Percentiles rank a stretch among this genome's conserved stretches.
Evolutionary conservation across 2,329 filamentous ascomycete species (phyloP).

Genomic region (Pseudogymnoascus verrucosus): DNA sequence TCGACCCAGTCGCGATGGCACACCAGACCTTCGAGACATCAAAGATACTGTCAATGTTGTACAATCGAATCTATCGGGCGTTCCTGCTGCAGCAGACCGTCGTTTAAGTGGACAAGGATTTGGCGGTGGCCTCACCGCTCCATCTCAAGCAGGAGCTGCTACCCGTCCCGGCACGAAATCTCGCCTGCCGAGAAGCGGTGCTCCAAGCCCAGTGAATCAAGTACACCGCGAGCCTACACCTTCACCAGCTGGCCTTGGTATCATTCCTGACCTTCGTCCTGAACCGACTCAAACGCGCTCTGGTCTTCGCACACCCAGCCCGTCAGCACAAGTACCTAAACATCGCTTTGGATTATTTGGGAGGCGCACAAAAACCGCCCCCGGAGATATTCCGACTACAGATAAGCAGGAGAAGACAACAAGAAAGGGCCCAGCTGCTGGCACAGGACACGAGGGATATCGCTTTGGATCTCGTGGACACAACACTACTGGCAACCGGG

Average conservation of each 20-base stretch:
- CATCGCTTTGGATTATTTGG: conserved; percentile 72
- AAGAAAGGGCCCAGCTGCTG: conserved; percentile 75
- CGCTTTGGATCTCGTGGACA: conserved; percentile 46
- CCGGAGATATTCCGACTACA: conserved; percentile 34
- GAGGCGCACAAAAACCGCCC: conserved; percentile 58
- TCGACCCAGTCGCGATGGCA: conserved; percentile 62
- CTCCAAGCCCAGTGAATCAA: conserved; percentile 27
- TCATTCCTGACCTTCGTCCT: conserved; percentile 24
- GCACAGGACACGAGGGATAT: conserved; percentile 86
- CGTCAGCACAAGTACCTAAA: conserved; percentile 46
- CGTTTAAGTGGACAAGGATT: conserved; percentile 20
- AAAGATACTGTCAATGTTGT: conserved; percentile 1
- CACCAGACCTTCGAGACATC: conserved; percentile 46
- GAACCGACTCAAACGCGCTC: conserved; percentile 14
- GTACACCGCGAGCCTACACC: conserved; percentile 22
- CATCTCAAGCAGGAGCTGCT: conserved; percentile 23
- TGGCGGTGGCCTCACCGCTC: conserved; percentile 14
- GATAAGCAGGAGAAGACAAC: conserved; percentile 51
- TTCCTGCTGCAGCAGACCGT: conserved; percentile 27
- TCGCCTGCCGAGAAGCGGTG: conserved; percentile 27
- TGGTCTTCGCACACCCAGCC: conserved; percentile 41
- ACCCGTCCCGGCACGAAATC: conserved; percentile 29
- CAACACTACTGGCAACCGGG: conserved; percentile 42
- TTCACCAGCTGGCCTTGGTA: conserved; percentile 23
- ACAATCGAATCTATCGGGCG: conserved; percentile 44